Conservation (phyloP, 176 grass and related monocot genomes). For the Eleusine indica region DNA sequence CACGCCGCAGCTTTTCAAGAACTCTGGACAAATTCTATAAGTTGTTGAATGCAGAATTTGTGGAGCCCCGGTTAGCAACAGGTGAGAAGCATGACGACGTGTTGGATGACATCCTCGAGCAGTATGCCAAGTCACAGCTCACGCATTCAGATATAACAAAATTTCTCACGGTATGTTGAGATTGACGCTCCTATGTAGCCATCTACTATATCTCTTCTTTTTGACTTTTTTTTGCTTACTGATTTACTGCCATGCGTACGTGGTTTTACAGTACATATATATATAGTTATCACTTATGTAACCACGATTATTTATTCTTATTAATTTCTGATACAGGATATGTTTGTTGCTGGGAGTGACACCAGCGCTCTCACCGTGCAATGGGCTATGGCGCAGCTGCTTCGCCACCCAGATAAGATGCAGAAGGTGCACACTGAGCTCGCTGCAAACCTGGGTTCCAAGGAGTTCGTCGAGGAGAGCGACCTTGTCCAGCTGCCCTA, state of each 20-base stretch:
- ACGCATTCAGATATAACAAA: conserved; percentile 1
- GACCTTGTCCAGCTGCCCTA: conserved; percentile 20
- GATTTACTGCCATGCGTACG: neutral
- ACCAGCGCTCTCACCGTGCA: neutral
- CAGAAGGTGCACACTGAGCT: neutral
- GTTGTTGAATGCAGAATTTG: conserved; percentile 26
- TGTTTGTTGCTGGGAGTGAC: conserved; percentile 1
- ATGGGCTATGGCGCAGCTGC: conserved; percentile 36
- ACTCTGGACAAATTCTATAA: conserved; percentile 17
- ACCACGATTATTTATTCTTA: no score
- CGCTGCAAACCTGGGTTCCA: neutral
- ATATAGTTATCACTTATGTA: no score
- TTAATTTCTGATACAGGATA: neutral
- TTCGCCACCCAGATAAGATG: conserved; percentile 11
- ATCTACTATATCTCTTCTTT: neutral
- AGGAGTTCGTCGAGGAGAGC: conserved; percentile 12
- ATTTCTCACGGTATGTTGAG: conserved; percentile 14
- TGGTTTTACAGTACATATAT: neutral
- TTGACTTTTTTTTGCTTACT: no score
- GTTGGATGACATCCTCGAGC: conserved; percentile 21
- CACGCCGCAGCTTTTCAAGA: neutral
- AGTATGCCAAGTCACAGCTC: conserved; percentile 1
- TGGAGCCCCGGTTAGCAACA: neutral
- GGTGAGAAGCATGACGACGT: neutral
- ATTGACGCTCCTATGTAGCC: neutral